Conservation (phyloP, 345 rosid genomes). For the Laguncularia racemosa region DNA sequence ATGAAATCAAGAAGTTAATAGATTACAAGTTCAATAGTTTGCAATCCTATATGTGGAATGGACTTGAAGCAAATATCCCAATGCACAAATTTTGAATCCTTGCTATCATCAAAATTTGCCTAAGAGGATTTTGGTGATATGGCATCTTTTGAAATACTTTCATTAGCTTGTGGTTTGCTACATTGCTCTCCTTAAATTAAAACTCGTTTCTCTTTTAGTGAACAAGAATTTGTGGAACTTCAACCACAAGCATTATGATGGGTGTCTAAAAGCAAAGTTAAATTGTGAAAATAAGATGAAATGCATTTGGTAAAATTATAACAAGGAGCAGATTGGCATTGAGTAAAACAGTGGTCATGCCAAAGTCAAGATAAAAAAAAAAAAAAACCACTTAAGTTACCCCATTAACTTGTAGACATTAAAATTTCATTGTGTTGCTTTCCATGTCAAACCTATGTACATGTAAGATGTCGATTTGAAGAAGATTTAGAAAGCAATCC, state of each 20-base stretch:
- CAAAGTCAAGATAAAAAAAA: no score
- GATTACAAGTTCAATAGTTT: slow-evolving; percentile 82
- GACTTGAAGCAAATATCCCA: slow-evolving; percentile 91
- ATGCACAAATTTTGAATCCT: slow-evolving; percentile 61
- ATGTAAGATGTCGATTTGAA: no score
- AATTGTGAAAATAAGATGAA: slow-evolving; percentile 15
- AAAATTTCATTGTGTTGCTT: no score
- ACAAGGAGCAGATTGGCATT: slow-evolving; percentile 21
- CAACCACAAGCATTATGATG: slow-evolving; percentile 91
- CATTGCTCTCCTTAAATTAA: slow-evolving; percentile 33
- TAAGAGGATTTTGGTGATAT: slow-evolving; percentile 36
- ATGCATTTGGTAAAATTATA: slow-evolving; percentile 13
- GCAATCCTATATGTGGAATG: slow-evolving; percentile 88
- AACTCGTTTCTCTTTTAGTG: slow-evolving; percentile 53
- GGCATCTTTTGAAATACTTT: slow-evolving; percentile 43
- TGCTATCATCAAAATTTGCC: slow-evolving; percentile 22
- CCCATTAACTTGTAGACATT: no score
- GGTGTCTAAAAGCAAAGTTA: slow-evolving; percentile 51
- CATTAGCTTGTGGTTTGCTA: slow-evolving; percentile 28
- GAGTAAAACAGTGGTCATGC: no score
- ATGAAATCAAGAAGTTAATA: not conserved
- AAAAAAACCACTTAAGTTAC: no score
- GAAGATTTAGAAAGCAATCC: no score
- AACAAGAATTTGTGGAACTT: slow-evolving; percentile 77
- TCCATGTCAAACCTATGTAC: no score